phyloP scores from a whole-genome alignment of 2,329 filamentous ascomycete species.

The Metarhizium anisopliae region DNA sequence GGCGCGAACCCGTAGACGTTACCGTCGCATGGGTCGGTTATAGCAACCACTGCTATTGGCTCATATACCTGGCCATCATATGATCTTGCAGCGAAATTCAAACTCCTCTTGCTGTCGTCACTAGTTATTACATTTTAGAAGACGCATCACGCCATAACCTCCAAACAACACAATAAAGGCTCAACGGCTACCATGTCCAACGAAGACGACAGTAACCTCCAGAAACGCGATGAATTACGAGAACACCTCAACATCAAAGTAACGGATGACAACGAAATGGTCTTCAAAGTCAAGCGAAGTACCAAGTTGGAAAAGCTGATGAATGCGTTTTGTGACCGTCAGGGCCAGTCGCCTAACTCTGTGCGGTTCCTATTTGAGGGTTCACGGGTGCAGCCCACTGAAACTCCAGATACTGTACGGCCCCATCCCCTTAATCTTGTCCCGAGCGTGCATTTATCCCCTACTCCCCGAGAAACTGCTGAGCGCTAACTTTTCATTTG shows the following conservation, averaged over 20 bases:
- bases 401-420: constrained; percentile 80
- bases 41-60: too few relatives aligned
- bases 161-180: too few relatives aligned
- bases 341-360: constrained; percentile 75
- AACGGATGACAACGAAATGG: constrained; percentile 98
- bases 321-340: constrained; percentile 94
- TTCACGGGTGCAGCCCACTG: constrained; percentile 77
- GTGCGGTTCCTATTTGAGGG: constrained; percentile 96
- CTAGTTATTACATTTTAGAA: too few relatives aligned
- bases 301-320: constrained; percentile 97
- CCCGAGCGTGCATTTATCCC: too few relatives aligned
- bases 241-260: constrained; percentile 99
- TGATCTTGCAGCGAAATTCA: too few relatives aligned
- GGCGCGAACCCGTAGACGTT: too few relatives aligned
- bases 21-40: too few relatives aligned
- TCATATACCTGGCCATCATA: too few relatives aligned
- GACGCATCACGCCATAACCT: too few relatives aligned
- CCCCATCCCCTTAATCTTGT: constrained; percentile 17
- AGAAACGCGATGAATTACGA: constrained; percentile 31
- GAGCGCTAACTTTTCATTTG: neutral
- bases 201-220: constrained; percentile 38
- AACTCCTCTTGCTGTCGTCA: too few relatives aligned
- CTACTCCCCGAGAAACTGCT: neutral
- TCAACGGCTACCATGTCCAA: constrained; percentile 30
- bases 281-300: constrained; percentile 98